phyloP scores from a whole-genome alignment of 129 eudicot genomes.

The Silybum marianum region DNA sequence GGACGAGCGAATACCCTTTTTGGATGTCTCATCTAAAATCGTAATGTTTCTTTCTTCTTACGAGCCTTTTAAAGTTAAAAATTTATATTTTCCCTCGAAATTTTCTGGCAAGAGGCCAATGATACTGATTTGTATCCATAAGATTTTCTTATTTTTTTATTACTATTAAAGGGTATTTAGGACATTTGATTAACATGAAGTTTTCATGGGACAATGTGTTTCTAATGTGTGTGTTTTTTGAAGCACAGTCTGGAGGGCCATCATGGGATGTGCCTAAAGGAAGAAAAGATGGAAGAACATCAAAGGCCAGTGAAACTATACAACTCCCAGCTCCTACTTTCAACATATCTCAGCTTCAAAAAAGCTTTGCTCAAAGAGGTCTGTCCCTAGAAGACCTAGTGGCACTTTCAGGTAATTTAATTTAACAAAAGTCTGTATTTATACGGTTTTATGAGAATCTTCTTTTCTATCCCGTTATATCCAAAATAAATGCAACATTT shows the following conservation, averaged over 20 bases:
- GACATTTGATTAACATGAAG: not conserved
- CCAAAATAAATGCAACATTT: not conserved
- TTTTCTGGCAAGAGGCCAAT: not conserved
- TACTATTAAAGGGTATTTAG: conserved; percentile 1
- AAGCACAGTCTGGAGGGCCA: conserved; percentile 75
- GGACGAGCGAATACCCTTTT: not conserved
- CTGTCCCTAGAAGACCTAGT: conserved; percentile 68
- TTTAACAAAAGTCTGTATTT: not conserved
- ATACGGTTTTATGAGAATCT: not conserved
- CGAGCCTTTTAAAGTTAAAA: not conserved
- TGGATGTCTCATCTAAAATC: not conserved
- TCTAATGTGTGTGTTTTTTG: not conserved
- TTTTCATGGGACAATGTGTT: not conserved
- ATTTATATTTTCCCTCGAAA: not conserved
- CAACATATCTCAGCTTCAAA: conserved; percentile 72
- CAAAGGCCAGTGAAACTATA: conserved; percentile 69
- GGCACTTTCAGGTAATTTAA: conserved; percentile 72
- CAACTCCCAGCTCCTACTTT: conserved; percentile 73
- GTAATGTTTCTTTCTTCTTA: not conserved
- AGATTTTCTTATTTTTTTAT: not conserved
- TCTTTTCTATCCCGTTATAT: not conserved
- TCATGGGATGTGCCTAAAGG: conserved; percentile 86
- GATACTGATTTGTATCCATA: not conserved
- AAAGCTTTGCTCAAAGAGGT: conserved; percentile 84
- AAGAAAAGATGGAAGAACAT: conserved; percentile 88